Conservation (phyloP, 2,329 filamentous ascomycete species). For the Bipolaris zeicola region DNA sequence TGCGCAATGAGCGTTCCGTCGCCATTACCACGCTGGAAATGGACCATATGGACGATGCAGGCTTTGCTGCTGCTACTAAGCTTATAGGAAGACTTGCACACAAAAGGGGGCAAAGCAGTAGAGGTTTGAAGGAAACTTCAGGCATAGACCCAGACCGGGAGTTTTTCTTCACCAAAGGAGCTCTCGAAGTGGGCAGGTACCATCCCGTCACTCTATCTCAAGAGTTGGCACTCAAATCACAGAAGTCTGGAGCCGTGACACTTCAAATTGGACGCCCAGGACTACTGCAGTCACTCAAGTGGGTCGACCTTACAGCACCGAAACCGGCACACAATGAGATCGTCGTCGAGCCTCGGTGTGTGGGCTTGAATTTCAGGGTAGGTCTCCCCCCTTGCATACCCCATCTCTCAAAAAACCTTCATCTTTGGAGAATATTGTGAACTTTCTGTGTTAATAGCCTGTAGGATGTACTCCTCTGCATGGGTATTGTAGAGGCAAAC, state of each 20-base stretch:
- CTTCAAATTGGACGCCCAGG: neutral
- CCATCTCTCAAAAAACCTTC: neutral
- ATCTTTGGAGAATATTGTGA: neutral
- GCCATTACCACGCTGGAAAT: neutral
- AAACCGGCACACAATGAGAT: slow-evolving; percentile 12
- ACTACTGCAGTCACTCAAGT: neutral
- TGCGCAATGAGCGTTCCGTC: neutral
- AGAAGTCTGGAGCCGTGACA: neutral
- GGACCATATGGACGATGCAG: neutral
- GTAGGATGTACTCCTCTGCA: neutral
- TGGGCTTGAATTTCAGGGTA: slow-evolving; percentile 39
- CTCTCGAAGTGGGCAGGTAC: neutral
- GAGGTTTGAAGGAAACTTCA: neutral
- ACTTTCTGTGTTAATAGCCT: neutral
- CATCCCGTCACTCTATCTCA: neutral
- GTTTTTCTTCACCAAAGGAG: neutral
- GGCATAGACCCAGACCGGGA: neutral
- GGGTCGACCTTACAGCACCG: neutral
- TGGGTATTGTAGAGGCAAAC: neutral
- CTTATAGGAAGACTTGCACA: neutral
- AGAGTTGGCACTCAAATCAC: neutral
- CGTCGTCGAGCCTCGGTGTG: slow-evolving; percentile 20
- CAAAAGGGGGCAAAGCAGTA: neutral
- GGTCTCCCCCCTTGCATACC: neutral
- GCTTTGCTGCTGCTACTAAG: neutral